Evolutionary conservation across 1,139 yeast genomes (phyloP), one percentile per base, ranked within the genome.

Genomic region (Hyphopichia wangnamkhiaoensis): DNA sequence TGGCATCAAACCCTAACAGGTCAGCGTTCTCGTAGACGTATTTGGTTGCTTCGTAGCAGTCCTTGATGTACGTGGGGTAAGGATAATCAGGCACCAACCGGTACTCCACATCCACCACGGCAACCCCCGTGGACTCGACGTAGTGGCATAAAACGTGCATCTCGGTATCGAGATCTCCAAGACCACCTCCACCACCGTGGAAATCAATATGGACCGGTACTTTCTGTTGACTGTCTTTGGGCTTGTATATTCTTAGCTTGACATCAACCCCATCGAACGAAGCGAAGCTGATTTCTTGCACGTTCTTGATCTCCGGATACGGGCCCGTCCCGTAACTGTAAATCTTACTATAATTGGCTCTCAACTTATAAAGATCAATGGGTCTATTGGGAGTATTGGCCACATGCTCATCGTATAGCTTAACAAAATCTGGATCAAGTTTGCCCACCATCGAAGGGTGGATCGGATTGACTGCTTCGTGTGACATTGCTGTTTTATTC

Each of bases 131-230:
- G 18, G 39, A 37, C 8, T 49, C 40, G 18, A 47, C 54, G 38
- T 54, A 54, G 35, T 54, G 54, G 29, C 48, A 48, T 29, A 47
- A 31, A 9, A 50, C 46, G 31, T 45, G 45, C 20, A 33, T 35
- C 21, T 61, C 67, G 3, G 61, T 52, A 26, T 50, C 56, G 26
- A 62, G 41, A 33, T 51, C 58, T n/a, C 68, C 68, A 25, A 59
- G 42, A 2, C 54, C 58, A 44, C 62, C 61, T 9, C 67, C 68
- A 18, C 68, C 68, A 21, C 68, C 67, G 37, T 62, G 67, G 47
- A 51, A 60, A 39, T 58, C 56, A 27, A 62, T 43, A 38, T 57
- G 60, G n/a, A 56, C 58, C 5, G 63, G 62, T 9, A 50, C 36
- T 9, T 43, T 40, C 12, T 43, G 48, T 16, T 31, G 28, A 20